Base-by-base conservation (phyloP, 2,329 filamentous ascomycete species). In the Dendryphion nanum region DNA sequence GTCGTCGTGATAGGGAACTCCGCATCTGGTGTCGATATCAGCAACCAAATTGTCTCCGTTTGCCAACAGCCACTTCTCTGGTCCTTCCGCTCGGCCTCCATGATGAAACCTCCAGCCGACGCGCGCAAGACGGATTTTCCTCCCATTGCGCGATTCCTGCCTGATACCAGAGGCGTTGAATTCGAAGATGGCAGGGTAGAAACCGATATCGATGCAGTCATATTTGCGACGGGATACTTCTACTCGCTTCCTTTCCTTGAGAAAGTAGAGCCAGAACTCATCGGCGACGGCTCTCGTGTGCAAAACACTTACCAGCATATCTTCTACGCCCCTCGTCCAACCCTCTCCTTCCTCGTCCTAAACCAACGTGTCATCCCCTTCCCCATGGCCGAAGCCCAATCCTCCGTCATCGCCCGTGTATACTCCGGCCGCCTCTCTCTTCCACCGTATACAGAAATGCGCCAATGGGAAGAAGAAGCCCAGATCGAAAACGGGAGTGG, bases 211-310 rank as follows among this genome's bases (percentile, higher is more conserved):
- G 90, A 96, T 55, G 77, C 80, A 1, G 70, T 96, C 5, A 61
- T 97, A 18, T 96, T 91, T 64, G 90, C 87, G 61, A 96, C 91
- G 0, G 91, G 91, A 0, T 97, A 94, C 55, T 78, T 95, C 40
- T 95, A 87, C 66, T 82, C 83, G 4, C 86, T 85, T 41, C 89
- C 89, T 0, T 96, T 95, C 56, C 60, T 83, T 0, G 52, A 75
- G 3, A 39, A 86, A 3, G 56, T 79, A 3, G 37, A 63, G 1
- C 75, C 81, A 0, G 71, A 78, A 0, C 59, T 89, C 2, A 74
- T 90, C 38, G 82, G 78, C 0, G 77, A 81, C 38, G 90, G 90
- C 1, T 77, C 76, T 21, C 77, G 85, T 18, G 82, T 90, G 1
- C 72, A 82, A 44, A 81, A 84, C 21, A 67, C 90, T 3, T 95